phyloP scores from a whole-genome alignment of 1,139 yeast species.

The Zygosaccharomyces pseudobailii region DNA sequence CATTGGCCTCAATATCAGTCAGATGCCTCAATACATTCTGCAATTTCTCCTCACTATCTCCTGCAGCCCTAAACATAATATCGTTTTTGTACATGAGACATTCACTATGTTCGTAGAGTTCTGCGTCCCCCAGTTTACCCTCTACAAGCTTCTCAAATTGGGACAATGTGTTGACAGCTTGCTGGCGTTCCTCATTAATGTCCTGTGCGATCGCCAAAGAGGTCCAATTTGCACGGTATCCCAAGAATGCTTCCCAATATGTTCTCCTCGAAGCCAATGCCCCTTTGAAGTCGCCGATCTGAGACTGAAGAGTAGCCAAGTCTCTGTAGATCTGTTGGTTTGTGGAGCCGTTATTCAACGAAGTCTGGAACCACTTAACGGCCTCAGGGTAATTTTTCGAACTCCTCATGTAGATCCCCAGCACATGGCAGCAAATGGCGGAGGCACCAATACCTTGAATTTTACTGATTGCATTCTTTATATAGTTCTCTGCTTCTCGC shows the following conservation, averaged over 20 bases:
- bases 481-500: slow-evolving; percentile 60
- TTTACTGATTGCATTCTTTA: slow-evolving; percentile 56
- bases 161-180: slow-evolving; percentile 65
- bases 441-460: slow-evolving; percentile 43
- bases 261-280: slow-evolving; percentile 61
- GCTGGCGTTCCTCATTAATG: slow-evolving; percentile 58
- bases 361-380: slow-evolving; percentile 71
- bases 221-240: slow-evolving; percentile 90
- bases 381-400: slow-evolving; percentile 71
- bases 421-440: slow-evolving; percentile 76
- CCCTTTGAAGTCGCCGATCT: slow-evolving; percentile 65
- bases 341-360: slow-evolving; percentile 72
- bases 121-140: slow-evolving; percentile 63
- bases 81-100: slow-evolving; percentile 68
- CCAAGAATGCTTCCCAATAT: slow-evolving; percentile 72
- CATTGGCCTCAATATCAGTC: slow-evolving; percentile 47
- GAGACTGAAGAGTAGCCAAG: slow-evolving; percentile 73
- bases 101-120: slow-evolving; percentile 75
- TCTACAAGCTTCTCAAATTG: slow-evolving; percentile 71
- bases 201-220: slow-evolving; percentile 83
- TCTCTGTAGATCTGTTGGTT: slow-evolving; percentile 81
- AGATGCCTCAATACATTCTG: slow-evolving; percentile 60
- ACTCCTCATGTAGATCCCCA: slow-evolving; percentile 77
- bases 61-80: slow-evolving; percentile 60
- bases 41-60: slow-evolving; percentile 38